Evolutionary conservation across 495 filamentous ascomycete species (phyloP).

Genomic region (Zalerion maritima): DNA sequence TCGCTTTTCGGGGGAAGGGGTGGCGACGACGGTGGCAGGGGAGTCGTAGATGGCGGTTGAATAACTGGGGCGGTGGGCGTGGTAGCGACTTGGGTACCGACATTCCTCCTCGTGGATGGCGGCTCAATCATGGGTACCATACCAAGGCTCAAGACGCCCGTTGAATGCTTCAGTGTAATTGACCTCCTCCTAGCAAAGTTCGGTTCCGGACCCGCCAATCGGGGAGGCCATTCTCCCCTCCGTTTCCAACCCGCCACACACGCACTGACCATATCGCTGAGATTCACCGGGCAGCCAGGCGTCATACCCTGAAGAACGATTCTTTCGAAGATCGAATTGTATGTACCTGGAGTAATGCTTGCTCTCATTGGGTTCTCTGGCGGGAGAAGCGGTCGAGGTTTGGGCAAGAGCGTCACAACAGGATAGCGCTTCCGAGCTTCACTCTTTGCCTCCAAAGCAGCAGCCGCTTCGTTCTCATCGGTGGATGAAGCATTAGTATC

Average conservation of each 20-base stretch:
- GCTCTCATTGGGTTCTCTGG: conserved; percentile 53
- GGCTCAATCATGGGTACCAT: background rate
- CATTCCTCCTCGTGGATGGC: conserved; percentile 1
- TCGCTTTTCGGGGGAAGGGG: conserved; percentile 1
- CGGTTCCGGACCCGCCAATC: conserved; percentile 24
- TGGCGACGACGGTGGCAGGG: no score
- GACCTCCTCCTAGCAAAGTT: conserved; percentile 12
- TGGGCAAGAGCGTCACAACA: conserved; percentile 38
- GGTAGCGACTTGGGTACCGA: conserved; percentile 2
- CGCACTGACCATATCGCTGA: conserved; percentile 61
- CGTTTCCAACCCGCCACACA: conserved; percentile 87
- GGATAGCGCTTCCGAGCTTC: no score
- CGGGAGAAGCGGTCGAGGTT: conserved; percentile 53
- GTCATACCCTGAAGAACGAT: conserved; percentile 62
- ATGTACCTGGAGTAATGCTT: conserved; percentile 54
- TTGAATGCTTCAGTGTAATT: conserved; percentile 11
- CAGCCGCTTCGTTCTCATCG: conserved; percentile 9
- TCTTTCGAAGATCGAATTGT: conserved; percentile 78
- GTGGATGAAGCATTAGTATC: conserved; percentile 12
- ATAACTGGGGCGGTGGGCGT: no score
- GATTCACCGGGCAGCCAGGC: conserved; percentile 75
- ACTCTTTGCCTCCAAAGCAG: no score
- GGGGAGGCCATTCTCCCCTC: conserved; percentile 89
- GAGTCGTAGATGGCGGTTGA: no score
- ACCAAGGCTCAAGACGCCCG: background rate